Evolutionary conservation across 2,329 filamentous ascomycete species (phyloP).

Genomic region (Xylariaceae sp.): DNA sequence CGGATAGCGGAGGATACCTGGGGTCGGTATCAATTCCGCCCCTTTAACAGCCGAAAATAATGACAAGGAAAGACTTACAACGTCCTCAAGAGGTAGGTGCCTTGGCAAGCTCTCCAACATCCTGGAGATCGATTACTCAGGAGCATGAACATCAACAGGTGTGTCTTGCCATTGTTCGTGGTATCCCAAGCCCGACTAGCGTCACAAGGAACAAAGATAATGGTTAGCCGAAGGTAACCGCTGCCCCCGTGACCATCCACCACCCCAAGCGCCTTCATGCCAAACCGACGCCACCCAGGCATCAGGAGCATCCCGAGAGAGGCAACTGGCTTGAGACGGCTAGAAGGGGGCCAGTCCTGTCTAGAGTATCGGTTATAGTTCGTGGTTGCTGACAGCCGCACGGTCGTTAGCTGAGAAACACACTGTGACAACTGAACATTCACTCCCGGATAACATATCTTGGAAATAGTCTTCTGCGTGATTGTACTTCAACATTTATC

Average conservation of each 20-base stretch:
- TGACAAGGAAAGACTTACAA: no score
- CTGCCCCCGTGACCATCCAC: slow-evolving; percentile 1
- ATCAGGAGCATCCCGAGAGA: neutral
- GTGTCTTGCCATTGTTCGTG: neutral
- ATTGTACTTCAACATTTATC: no score
- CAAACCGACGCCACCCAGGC: slow-evolving; percentile 21
- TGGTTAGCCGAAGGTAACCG: slow-evolving; percentile 24
- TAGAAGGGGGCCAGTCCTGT: slow-evolving; percentile 12
- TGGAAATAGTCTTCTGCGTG: no score
- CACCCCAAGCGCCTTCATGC: slow-evolving; percentile 2
- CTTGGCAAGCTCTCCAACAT: neutral
- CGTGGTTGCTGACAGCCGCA: no score
- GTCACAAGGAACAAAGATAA: slow-evolving; percentile 12
- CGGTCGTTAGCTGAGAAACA: no score
- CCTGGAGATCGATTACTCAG: slow-evolving; percentile 1
- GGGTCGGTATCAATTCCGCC: slow-evolving; percentile 24
- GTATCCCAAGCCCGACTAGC: slow-evolving; percentile 10
- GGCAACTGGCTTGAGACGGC: slow-evolving; percentile 6
- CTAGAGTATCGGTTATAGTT: no score
- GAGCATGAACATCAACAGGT: neutral
- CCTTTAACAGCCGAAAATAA: slow-evolving; percentile 1
- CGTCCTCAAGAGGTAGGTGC: no score
- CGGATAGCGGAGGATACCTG: slow-evolving; percentile 21
- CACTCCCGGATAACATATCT: no score
- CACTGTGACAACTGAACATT: no score